Conservation (phyloP, 768 basidiomycete genomes). For the Kwoniella newhampshirensis region DNA sequence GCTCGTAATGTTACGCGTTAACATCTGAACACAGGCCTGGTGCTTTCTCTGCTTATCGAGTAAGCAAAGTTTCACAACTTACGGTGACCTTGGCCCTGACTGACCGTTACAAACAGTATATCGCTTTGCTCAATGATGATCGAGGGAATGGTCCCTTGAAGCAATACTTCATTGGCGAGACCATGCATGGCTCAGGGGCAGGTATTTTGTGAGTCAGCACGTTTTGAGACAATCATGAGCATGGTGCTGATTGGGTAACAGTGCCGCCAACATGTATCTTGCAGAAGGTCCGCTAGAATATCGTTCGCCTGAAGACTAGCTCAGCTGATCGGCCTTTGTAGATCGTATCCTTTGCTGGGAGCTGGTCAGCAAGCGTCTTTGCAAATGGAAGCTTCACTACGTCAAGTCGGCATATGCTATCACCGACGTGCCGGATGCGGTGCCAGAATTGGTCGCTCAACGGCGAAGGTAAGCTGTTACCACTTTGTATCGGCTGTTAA, state of each 20-base stretch:
- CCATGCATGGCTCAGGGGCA: slow-evolving; percentile 61
- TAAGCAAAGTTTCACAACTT: slow-evolving; percentile 46
- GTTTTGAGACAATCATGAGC: neutral
- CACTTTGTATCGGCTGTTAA: neutral
- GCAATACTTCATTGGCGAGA: slow-evolving; percentile 97
- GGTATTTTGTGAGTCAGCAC: slow-evolving; percentile 50
- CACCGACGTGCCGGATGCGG: slow-evolving; percentile 90
- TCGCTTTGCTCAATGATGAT: slow-evolving; percentile 82
- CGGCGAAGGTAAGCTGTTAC: slow-evolving; percentile 58
- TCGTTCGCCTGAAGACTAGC: neutral
- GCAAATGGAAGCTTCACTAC: slow-evolving; percentile 89
- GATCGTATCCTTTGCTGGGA: slow-evolving; percentile 91
- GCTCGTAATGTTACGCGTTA: neutral
- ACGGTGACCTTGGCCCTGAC: neutral
- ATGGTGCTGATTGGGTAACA: slow-evolving; percentile 4
- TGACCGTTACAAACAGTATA: slow-evolving; percentile 57
- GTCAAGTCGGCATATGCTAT: slow-evolving; percentile 91
- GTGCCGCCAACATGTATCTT: slow-evolving; percentile 61
- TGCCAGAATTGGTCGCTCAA: slow-evolving; percentile 90
- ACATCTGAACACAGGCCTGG: slow-evolving; percentile 59
- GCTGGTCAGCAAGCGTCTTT: slow-evolving; percentile 88
- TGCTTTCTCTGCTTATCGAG: slow-evolving; percentile 84
- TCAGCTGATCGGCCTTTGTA: slow-evolving; percentile 42
- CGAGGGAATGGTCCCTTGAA: slow-evolving; percentile 83
- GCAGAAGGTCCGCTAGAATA: slow-evolving; percentile 64